These are phyloP conservation scores for Ballota nigra DNA, from an alignment of 257 asterid species.

Conservation along the genomic window DNA sequence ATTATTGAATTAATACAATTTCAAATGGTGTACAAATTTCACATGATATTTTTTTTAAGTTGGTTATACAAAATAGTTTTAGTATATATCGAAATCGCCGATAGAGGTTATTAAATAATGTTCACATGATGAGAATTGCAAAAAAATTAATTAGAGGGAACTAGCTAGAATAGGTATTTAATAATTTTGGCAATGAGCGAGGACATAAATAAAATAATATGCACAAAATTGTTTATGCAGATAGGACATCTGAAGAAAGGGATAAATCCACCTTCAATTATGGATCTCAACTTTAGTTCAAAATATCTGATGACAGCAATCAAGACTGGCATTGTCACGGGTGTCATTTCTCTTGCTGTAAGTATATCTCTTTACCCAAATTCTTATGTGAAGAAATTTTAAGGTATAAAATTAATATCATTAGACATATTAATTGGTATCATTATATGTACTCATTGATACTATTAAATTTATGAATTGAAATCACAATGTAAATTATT, in stretches of 20 bases:
- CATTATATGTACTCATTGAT: no score
- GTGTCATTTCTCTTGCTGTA: slow-evolving; percentile 85
- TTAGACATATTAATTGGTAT: no score
- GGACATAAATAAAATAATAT: slow-evolving; percentile 17
- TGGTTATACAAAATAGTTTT: no score
- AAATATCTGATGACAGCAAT: slow-evolving; percentile 52
- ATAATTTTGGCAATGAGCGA: slow-evolving; percentile 26
- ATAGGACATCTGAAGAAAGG: slow-evolving; percentile 92
- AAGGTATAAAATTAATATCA: no score
- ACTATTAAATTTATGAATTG: no score
- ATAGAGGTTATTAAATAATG: background rate
- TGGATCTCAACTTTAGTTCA: slow-evolving; percentile 75
- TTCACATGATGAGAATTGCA: slow-evolving; percentile 1
- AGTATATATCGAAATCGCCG: background rate
- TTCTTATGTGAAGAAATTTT: no score
- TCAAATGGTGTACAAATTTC: no score
- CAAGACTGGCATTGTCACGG: slow-evolving; percentile 93
- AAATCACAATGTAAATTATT: no score
- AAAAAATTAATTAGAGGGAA: background rate
- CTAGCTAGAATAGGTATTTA: background rate
- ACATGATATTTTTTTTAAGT: no score
- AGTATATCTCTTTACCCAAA: slow-evolving; percentile 25
- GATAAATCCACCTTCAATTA: slow-evolving; percentile 79
- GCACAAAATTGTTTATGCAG: slow-evolving; percentile 40
- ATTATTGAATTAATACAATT: no score